Percentiles rank a stretch among this genome's conserved stretches.
These are phyloP conservation scores for Volvox africanus DNA, from an alignment of 139 green algal species.

Conservation along the genomic window DNA sequence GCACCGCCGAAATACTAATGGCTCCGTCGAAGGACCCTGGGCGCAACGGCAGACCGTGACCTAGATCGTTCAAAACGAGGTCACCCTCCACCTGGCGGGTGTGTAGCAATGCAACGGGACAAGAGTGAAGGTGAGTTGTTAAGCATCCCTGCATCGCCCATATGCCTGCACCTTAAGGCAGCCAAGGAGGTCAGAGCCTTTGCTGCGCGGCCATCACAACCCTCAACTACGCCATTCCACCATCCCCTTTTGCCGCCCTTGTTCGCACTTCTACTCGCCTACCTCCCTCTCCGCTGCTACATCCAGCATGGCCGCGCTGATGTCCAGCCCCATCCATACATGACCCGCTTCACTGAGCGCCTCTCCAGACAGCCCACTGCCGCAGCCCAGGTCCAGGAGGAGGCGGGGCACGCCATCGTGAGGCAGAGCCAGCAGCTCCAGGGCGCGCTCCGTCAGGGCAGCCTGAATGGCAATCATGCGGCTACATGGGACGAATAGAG, in stretches of 20 bases:
- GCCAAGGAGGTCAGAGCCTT: too few relatives aligned
- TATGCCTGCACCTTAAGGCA: too few relatives aligned
- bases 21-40: slow-evolving; percentile 81
- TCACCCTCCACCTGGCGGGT: slow-evolving; percentile 81
- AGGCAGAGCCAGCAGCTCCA: slow-evolving; percentile 96
- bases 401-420: slow-evolving; percentile 84
- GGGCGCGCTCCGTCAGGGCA: slow-evolving; percentile 85
- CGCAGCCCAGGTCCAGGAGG: slow-evolving; percentile 97
- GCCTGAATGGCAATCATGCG: slow-evolving; percentile 90
- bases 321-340: slow-evolving; percentile 93
- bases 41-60: slow-evolving; percentile 87
- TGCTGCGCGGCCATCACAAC: too few relatives aligned
- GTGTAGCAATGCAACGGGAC: too few relatives aligned
- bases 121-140: too few relatives aligned
- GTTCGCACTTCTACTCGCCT: not conserved
- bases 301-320: slow-evolving; percentile 87
- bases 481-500: slow-evolving; percentile 49
- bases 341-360: slow-evolving; percentile 77
- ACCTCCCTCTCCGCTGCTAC: slow-evolving; percentile 79
- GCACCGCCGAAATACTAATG: slow-evolving; percentile 86
- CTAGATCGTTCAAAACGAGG: slow-evolving; percentile 84
- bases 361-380: slow-evolving; percentile 89
- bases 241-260: not conserved
- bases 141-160: too few relatives aligned
- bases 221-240: too few relatives aligned